Evolutionary conservation across 2,329 filamentous ascomycete species (phyloP), one percentile per base, ranked within the genome.

Genomic region (Magnaporthiopsis rhizophila): DNA sequence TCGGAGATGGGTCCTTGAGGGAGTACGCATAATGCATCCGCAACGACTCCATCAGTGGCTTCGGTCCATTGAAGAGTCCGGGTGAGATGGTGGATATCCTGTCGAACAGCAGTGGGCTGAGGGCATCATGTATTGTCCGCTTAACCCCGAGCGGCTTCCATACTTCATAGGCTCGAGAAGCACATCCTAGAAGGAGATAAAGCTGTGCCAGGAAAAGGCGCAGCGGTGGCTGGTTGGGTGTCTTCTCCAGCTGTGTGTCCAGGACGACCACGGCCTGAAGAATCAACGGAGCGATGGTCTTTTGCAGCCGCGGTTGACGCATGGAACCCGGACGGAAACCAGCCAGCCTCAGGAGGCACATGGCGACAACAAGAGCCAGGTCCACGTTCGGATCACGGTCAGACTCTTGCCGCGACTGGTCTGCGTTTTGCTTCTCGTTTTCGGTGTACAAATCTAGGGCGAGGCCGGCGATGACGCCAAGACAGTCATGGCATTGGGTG

Each of bases 111-210:
- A 84, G 73, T 0, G 83, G 80, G 3, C 77, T 82, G 0, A 86
- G 75, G 0, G 83, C 81, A 66, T 86, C 83, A n/a, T 84, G 79
- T 34, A 85, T 82, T 0, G 81, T 83, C 28, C 83, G 79, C 72
- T 86, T 86, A 2, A 86, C 79, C 3, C 79, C 81, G 12, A 85
- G 75, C 0, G 76, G 76, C 13, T 77, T 74, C 82, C 83, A 86
- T 2, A 83, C 71, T 45, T 79, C 71, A 30, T 78, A 74, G 0
- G 81, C 81, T 24, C 77, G 76, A 1, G 79, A 75, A 0, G 77
- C 77, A 15, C 80, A 82, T 9, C 83, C 83, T 8, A 85, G 73
- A 3, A 80, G 71, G 12, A 84, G 73, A 62, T 84, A 82, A 2
- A 86, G 69, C 64, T 83, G 81, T 1, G 83, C 75, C 0, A 86